Conservation (phyloP, 768 basidiomycete species). For the Auricularia cornea region DNA sequence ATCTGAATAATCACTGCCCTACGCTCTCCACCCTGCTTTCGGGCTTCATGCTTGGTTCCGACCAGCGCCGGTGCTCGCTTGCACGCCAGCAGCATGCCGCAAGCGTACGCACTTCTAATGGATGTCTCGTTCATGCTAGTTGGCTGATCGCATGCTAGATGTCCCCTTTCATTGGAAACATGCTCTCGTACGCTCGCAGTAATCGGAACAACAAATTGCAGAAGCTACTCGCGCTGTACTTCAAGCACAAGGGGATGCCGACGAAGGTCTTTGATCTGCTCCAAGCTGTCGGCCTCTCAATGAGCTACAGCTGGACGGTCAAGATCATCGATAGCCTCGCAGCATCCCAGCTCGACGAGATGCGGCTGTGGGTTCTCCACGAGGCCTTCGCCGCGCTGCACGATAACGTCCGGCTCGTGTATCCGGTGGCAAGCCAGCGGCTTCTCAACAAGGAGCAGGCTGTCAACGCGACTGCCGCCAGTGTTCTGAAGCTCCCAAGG, state of each 20-base stretch:
- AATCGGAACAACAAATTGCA: not conserved
- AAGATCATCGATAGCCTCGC: not conserved
- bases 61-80: not conserved
- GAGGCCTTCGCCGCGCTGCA: not conserved
- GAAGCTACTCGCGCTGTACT: not conserved
- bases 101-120: not conserved
- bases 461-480: not conserved
- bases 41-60: no score
- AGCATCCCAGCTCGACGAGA: not conserved
- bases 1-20: no score
- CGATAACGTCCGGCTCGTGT: not conserved
- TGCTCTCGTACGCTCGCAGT: not conserved
- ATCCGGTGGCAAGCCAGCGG: not conserved
- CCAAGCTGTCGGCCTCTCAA: not conserved
- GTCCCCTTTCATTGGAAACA: not conserved
- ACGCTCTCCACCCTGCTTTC: no score
- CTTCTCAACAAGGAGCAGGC: not conserved
- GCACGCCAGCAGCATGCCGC: not conserved
- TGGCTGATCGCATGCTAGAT: not conserved
- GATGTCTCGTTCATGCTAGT: not conserved
- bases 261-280: not conserved
- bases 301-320: not conserved
- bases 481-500: not conserved
- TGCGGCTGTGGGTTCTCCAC: not conserved
- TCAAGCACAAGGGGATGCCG: not conserved